Base-by-base conservation (phyloP, 1,284 basidiomycete genomes). In the Ceratobasidium theobromae region DNA sequence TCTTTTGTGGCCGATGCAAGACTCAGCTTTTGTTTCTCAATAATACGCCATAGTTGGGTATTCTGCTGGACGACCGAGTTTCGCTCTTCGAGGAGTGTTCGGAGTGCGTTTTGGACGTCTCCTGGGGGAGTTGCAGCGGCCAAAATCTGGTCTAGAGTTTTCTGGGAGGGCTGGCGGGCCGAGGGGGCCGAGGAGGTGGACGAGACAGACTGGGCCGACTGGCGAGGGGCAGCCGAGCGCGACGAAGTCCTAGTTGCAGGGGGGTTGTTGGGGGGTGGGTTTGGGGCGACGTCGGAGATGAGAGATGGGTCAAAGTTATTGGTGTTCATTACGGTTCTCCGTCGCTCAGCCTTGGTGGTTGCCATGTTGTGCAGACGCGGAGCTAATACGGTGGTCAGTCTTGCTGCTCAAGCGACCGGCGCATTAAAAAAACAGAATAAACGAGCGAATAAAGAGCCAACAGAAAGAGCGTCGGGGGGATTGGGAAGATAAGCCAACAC, bases 1-100 rank as follows among this genome's bases (percentile, higher is more conserved):
- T 92, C 89, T 77, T 88, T 89, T 74, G 89, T 78, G 60, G 88
- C 83, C 67, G 88, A 58, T 87, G 81, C 72, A 69, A 71, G 2
- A 72, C 65, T 27, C 75, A 72, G 5, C 48, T 64, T 64, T 67
- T 93, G 90, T 75, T 93, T 93, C 81, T 95, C 93, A 74, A 95
- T 88, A 68, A 95, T 82, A 76, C 93, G 94, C 93, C 93, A 95
- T 30, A 95, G 83, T 76, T 94, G 91, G 4, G 86, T 79, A 75
- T 95, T 95, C 78, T 95, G 93, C 8, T 84, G 77, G 38, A 87
- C 86, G 58, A 94, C 81, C 38, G 78, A 76, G 74, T 94, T 94
- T 70, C 92, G 84, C 73, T 95, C 92, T 14, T 81, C 80, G 27
- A 94, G 79, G 3, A 86, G 82, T 67, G 85, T 81, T 28, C 91